Evolutionary conservation across 2,329 filamentous ascomycete genomes (phyloP).

Genomic region (Apiospora malaysiana): DNA sequence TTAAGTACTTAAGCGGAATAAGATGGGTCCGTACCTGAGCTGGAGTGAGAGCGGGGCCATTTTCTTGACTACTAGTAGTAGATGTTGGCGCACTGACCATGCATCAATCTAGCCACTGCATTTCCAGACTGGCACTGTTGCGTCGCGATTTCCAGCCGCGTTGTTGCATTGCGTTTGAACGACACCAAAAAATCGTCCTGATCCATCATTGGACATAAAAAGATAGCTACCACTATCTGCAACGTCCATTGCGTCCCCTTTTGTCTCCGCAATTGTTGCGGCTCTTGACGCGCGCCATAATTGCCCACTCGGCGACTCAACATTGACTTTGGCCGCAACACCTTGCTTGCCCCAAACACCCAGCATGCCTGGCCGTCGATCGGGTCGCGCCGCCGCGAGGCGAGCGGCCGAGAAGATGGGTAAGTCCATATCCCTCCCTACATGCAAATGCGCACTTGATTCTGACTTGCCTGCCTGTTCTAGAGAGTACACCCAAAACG

Average conservation of each 20-base stretch:
- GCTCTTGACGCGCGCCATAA: neutral
- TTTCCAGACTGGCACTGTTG: neutral
- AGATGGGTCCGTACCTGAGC: neutral
- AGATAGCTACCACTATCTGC: neutral
- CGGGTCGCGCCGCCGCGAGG: constrained; percentile 26
- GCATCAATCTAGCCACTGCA: neutral
- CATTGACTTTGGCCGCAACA: neutral
- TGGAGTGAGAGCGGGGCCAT: neutral
- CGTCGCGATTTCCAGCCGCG: constrained; percentile 13
- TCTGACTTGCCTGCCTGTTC: neutral
- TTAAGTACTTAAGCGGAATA: neutral
- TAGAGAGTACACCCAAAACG: constrained; percentile 25
- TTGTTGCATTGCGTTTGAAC: constrained; percentile 5
- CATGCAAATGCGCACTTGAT: neutral
- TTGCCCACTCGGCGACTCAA: neutral
- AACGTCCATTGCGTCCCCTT: neutral
- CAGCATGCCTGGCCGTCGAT: constrained; percentile 23
- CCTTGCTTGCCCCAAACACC: neutral
- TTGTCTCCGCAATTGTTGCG: neutral
- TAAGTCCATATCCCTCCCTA: constrained; percentile 16
- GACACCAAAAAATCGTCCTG: constrained; percentile 4
- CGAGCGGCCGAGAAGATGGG: constrained; percentile 27
- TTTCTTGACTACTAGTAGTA: no score
- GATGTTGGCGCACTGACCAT: neutral
- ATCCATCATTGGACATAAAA: neutral